A percentile compares a stretch with the other conserved stretches of the same genome.
These are phyloP conservation scores for Marasmius sp. DNA, from an alignment of 1,284 basidiomycete genomes.

Conservation along the genomic window DNA sequence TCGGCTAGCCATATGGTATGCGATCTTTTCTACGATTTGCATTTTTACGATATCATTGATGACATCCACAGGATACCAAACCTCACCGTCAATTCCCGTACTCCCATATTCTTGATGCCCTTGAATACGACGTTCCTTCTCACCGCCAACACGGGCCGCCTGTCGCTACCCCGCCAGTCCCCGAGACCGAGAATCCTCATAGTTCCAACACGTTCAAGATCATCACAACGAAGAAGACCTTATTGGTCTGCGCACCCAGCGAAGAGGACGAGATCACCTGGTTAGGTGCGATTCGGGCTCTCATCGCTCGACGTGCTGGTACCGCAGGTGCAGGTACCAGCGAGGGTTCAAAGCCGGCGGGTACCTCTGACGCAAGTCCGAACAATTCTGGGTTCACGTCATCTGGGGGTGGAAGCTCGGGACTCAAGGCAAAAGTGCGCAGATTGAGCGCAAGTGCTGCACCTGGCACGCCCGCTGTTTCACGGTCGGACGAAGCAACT, in stretches of 20 bases:
- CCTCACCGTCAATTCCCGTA: conserved; percentile 86
- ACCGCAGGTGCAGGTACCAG: conserved; percentile 32
- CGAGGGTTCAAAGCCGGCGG: conserved; percentile 24
- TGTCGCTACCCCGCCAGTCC: conserved; percentile 32
- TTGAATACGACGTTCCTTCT: conserved; percentile 76
- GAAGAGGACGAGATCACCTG: conserved; percentile 99
- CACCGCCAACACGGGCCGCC: conserved; percentile 39
- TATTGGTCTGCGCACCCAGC: conserved; percentile 89
- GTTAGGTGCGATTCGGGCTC: conserved; percentile 90
- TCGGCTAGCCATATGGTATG: conserved; percentile 87
- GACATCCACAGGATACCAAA: conserved; percentile 70
- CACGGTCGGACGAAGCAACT: conserved; percentile 15
- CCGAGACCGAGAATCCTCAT: conserved; percentile 41
- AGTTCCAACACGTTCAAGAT: conserved; percentile 84
- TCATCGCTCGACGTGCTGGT: conserved; percentile 70
- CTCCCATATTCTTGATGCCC: conserved; percentile 85
- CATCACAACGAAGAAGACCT: conserved; percentile 89
- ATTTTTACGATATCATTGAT: conserved; percentile 11
- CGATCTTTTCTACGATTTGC: conserved; percentile 22
- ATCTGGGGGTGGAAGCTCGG: conserved; percentile 22
- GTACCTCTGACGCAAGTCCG: conserved; percentile 18
- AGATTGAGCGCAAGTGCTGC: conserved; percentile 40
- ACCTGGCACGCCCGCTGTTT: conserved; percentile 15
- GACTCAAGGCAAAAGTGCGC: conserved; percentile 42
- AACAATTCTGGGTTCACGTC: conserved; percentile 18